phyloP scores from a whole-genome alignment of 805 yeast species.

The Kuraishia capsulata region DNA sequence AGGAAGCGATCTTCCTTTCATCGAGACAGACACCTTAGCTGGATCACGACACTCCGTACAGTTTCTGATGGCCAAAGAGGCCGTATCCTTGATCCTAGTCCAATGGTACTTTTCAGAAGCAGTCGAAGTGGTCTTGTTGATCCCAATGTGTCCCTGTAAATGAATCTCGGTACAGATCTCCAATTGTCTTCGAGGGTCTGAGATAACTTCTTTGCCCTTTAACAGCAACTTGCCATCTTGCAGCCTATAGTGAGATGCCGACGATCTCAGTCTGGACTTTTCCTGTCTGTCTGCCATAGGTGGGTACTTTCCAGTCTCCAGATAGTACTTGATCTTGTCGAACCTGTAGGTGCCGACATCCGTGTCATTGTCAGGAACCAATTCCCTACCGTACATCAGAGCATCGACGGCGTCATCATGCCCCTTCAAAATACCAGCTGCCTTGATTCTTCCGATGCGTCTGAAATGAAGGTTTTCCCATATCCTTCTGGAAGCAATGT shows the following conservation, averaged over 20 bases:
- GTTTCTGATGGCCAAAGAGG: slow-evolving; percentile 63
- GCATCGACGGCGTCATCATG: slow-evolving; percentile 83
- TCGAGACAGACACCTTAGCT: slow-evolving; percentile 8
- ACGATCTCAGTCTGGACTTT: slow-evolving; percentile 76
- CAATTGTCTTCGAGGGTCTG: slow-evolving; percentile 65
- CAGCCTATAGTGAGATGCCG: slow-evolving; percentile 69
- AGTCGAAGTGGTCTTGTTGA: slow-evolving; percentile 74
- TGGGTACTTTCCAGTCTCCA: slow-evolving; percentile 83
- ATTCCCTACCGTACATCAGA: slow-evolving; percentile 72
- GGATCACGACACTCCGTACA: slow-evolving; percentile 67
- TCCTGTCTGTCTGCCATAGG: slow-evolving; percentile 74
- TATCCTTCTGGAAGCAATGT: slow-evolving; percentile 71
- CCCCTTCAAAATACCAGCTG: slow-evolving; percentile 85
- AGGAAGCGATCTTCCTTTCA: slow-evolving; percentile 9
- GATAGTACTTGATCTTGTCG: slow-evolving; percentile 67
- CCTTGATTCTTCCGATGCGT: slow-evolving; percentile 68
- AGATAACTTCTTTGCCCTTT: slow-evolving; percentile 76
- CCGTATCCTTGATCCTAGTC: slow-evolving; percentile 86
- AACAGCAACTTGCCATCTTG: slow-evolving; percentile 65
- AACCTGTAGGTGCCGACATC: slow-evolving; percentile 49
- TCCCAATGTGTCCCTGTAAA: slow-evolving; percentile 68
- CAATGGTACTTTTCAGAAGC: slow-evolving; percentile 82
- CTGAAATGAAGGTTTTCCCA: slow-evolving; percentile 72
- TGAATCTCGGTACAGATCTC: slow-evolving; percentile 70
- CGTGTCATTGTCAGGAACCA: slow-evolving; percentile 47